Conservation (phyloP, 225 moss, liverwort and hornwort genomes). For the Antitrichia curtipendula region DNA sequence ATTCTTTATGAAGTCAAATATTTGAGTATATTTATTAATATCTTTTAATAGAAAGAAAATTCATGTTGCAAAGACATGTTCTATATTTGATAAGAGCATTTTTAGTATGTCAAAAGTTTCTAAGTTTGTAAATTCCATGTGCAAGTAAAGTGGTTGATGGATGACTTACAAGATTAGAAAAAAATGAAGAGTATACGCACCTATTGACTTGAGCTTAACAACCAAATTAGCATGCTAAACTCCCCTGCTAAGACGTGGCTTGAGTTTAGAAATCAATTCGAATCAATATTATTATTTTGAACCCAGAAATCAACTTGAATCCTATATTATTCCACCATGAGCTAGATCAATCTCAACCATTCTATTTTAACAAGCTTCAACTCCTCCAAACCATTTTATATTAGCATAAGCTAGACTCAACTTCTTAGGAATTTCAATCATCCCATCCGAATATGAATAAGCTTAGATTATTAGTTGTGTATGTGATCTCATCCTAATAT, state of each 20-base stretch:
- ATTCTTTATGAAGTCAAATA: background rate
- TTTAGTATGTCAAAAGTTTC: background rate
- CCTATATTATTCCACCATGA: background rate
- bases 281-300: background rate
- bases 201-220: background rate
- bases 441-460: background rate
- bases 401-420: background rate
- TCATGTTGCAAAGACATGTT: background rate
- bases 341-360: background rate
- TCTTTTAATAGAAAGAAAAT: background rate
- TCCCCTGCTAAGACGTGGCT: fast-evolving
- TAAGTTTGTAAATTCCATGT: background rate
- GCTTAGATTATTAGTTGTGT: too few species aligned
- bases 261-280: background rate
- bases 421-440: background rate
- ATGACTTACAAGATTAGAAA: background rate
- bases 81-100: background rate
- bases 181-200: background rate
- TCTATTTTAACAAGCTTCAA: background rate
- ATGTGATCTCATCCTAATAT: too few species aligned
- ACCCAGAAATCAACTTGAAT: fast-evolving
- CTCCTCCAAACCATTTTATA: too few species aligned
- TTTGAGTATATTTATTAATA: background rate
- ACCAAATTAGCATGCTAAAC: background rate
- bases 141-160: background rate